Percentiles rank a stretch among this genome's conserved stretches.
phyloP scores from a whole-genome alignment of 2,329 filamentous ascomycete species.

The Paraconiothyrium brasiliense region DNA sequence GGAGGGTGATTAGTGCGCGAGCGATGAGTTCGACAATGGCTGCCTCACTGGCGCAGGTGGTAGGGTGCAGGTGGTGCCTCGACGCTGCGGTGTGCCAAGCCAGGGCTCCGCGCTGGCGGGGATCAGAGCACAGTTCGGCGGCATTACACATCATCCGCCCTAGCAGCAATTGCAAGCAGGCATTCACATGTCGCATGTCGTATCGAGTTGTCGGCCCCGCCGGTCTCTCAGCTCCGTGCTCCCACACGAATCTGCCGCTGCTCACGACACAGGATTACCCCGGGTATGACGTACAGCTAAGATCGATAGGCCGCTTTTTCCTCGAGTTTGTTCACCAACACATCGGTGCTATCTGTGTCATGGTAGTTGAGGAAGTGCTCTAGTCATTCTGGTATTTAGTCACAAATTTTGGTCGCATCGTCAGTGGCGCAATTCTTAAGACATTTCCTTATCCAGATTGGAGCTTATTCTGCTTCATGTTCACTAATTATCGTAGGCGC shows the following conservation, averaged over 20 bases:
- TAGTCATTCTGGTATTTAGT: neutral
- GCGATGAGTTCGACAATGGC: constrained; percentile 1
- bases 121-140: neutral
- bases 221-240: neutral
- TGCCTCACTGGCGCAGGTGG: constrained; percentile 1
- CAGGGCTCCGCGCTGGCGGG: neutral
- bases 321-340: neutral
- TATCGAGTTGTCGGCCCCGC: neutral
- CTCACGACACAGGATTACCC: neutral
- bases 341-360: neutral
- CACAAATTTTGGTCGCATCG: neutral
- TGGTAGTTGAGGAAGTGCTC: too few species aligned
- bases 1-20: constrained; percentile 5
- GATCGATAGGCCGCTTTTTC: neutral
- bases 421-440: neutral
- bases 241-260: neutral
- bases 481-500: neutral
- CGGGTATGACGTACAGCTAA: neutral
- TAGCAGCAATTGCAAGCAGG: neutral
- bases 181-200: neutral
- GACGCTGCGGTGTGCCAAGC: neutral
- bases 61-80: constrained; percentile 9
- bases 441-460: neutral
- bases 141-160: constrained; percentile 5
- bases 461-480: neutral